These are phyloP conservation scores for Aphanomyces invadans DNA, from an alignment of 352 stramenopile species.

Conservation along the genomic window DNA sequence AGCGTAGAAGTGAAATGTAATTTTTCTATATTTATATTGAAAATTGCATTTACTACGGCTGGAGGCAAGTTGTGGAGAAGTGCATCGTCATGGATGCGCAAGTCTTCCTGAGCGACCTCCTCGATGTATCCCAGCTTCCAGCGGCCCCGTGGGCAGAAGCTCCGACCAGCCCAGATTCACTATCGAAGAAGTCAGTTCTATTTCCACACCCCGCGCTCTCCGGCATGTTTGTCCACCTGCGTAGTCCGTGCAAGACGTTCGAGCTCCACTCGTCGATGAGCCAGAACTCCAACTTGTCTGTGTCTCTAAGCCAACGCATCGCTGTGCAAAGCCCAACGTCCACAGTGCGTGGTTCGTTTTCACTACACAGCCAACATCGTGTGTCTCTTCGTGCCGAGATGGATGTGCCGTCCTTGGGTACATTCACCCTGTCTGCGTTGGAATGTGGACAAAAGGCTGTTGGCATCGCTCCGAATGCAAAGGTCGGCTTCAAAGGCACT, in stretches of 20 bases:
- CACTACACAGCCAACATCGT: constrained; percentile 20
- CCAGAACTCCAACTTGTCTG: constrained; percentile 8
- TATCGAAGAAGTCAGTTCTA: constrained; percentile 10
- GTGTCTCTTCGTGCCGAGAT: constrained; percentile 19
- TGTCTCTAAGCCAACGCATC: constrained; percentile 16
- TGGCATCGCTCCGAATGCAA: constrained; percentile 20
- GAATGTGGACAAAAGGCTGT: constrained; percentile 24
- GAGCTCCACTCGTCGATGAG: constrained; percentile 6
- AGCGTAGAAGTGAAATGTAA: constrained; percentile 6
- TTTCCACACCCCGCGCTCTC: constrained; percentile 16
- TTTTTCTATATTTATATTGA: constrained; percentile 3
- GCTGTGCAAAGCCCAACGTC: neutral
- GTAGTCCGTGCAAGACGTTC: constrained; percentile 8
- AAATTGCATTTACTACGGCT: too few relatives aligned
- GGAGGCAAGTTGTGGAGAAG: too few relatives aligned
- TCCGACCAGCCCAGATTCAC: neutral
- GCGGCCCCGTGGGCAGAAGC: constrained; percentile 3
- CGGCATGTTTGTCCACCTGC: constrained; percentile 13
- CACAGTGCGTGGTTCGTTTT: neutral
- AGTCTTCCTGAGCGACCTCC: constrained; percentile 23
- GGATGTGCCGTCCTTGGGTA: neutral
- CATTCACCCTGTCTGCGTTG: constrained; percentile 19
- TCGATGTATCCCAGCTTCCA: constrained; percentile 13
- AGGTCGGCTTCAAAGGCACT: constrained; percentile 19
- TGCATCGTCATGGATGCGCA: neutral